Percentiles rank a stretch among this genome's conserved stretches.
These are phyloP conservation scores for Aquilaria sinensis DNA, from an alignment of 345 rosid species.

Conservation along the genomic window DNA sequence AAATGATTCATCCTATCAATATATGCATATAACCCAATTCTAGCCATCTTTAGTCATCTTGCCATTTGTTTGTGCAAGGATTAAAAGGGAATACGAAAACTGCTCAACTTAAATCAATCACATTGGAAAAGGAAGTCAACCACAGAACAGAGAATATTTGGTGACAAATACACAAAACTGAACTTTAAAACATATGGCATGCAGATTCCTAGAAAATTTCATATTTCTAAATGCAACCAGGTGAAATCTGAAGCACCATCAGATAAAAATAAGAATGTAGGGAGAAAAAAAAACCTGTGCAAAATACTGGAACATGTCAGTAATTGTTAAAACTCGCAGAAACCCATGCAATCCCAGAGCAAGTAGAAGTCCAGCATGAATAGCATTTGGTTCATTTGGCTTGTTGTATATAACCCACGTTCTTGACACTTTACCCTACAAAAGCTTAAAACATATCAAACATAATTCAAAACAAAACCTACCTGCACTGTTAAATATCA, in stretches of 20 bases:
- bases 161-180: too few relatives aligned
- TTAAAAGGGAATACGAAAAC: too few relatives aligned
- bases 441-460: slow-evolving; percentile 12
- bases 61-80: too few relatives aligned
- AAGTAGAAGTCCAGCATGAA: slow-evolving; percentile 93
- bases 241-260: neutral
- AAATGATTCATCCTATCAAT: too few relatives aligned
- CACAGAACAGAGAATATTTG: too few relatives aligned
- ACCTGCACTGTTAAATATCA: neutral
- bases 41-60: too few relatives aligned
- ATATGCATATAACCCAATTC: too few relatives aligned
- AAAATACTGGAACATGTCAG: slow-evolving; percentile 81
- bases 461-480: slow-evolving; percentile 3
- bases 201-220: too few relatives aligned
- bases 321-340: slow-evolving; percentile 63
- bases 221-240: neutral
- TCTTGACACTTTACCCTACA: slow-evolving; percentile 94
- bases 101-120: too few relatives aligned
- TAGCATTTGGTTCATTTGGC: slow-evolving; percentile 77
- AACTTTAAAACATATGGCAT: too few relatives aligned
- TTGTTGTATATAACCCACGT: slow-evolving; percentile 92
- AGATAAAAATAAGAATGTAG: slow-evolving; percentile 7
- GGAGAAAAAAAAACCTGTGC: slow-evolving; percentile 50
- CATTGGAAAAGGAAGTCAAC: too few relatives aligned
- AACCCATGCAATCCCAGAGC: slow-evolving; percentile 95